A percentile compares a stretch with the other conserved stretches of the same genome.
These are phyloP conservation scores for Coemansia sp. DNA, from an alignment of 192 early-diverging fungal genomes.

Conservation along the genomic window DNA sequence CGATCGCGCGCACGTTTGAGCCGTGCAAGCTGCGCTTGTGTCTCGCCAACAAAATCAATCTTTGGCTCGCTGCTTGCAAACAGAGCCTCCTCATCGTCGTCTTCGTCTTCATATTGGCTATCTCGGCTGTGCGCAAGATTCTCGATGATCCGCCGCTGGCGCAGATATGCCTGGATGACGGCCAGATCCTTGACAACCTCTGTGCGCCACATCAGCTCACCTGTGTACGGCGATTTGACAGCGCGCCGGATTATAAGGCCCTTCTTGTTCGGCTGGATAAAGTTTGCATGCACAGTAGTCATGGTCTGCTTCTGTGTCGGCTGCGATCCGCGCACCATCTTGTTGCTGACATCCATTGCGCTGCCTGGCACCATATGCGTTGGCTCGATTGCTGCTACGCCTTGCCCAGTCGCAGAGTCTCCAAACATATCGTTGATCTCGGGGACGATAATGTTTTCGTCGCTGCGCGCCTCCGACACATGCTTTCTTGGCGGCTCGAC, in stretches of 20 bases:
- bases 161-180: constrained; percentile 88
- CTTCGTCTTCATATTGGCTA: constrained; percentile 16
- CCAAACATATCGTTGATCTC: constrained; percentile 51
- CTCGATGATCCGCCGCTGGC: constrained; percentile 82
- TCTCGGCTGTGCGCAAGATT: constrained; percentile 28
- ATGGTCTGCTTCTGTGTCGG: constrained; percentile 3
- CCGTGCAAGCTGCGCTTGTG: constrained; percentile 61
- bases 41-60: constrained; percentile 46
- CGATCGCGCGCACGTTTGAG: constrained; percentile 67
- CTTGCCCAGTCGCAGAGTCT: constrained; percentile 28
- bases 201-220: constrained; percentile 71
- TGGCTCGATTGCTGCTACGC: constrained; percentile 19
- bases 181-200: constrained; percentile 79
- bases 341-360: constrained; percentile 43
- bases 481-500: constrained; percentile 44
- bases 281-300: constrained; percentile 45
- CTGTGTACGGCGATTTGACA: constrained; percentile 56
- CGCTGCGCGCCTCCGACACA: constrained; percentile 27
- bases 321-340: constrained; percentile 11
- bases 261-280: constrained; percentile 42
- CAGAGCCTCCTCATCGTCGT: constrained; percentile 12
- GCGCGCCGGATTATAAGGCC: constrained; percentile 41
- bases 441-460: constrained; percentile 48
- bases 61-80: constrained; percentile 6
- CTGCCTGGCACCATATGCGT: constrained; percentile 26